Conservation (phyloP, 2,329 filamentous ascomycete genomes). For the Grosmannia huntii region DNA sequence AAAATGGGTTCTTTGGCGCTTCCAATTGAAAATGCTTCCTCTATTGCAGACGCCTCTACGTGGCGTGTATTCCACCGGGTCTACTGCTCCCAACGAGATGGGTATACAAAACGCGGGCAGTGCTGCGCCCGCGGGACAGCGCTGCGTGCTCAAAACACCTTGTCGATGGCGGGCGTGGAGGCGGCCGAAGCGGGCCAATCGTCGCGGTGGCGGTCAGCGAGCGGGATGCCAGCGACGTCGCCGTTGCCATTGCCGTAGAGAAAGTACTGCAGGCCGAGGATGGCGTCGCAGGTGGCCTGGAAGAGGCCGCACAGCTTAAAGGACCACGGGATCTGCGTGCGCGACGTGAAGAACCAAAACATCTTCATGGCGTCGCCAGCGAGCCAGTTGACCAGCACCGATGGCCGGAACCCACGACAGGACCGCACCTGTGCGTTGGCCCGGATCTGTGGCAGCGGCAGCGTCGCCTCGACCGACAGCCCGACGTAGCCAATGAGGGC, state of each 20-base stretch:
- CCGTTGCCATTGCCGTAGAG: constrained; percentile 50
- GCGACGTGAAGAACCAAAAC: constrained; percentile 69
- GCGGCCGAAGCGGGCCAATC: neutral
- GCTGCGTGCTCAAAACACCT: neutral
- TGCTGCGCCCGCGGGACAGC: neutral
- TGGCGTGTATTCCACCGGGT: no score
- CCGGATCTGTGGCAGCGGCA: constrained; percentile 68
- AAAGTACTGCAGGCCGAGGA: constrained; percentile 62
- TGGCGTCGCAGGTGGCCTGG: constrained; percentile 63
- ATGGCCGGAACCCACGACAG: constrained; percentile 66
- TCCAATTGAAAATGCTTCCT: no score
- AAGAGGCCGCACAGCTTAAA: constrained; percentile 78
- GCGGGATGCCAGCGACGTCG: neutral
- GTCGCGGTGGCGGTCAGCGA: neutral
- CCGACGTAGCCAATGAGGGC: constrained; percentile 60
- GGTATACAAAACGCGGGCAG: neutral
- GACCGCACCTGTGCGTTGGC: constrained; percentile 56
- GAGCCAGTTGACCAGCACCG: constrained; percentile 66
- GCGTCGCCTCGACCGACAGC: constrained; percentile 65
- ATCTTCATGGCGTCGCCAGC: constrained; percentile 77
- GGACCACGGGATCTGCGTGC: constrained; percentile 56
- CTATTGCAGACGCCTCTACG: no score
- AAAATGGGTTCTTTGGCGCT: no score
- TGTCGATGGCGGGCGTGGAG: neutral
- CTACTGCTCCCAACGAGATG: no score